Evolutionary conservation across 2,329 filamentous ascomycete species (phyloP).

Genomic region (Rhexocercosporidium sp.): DNA sequence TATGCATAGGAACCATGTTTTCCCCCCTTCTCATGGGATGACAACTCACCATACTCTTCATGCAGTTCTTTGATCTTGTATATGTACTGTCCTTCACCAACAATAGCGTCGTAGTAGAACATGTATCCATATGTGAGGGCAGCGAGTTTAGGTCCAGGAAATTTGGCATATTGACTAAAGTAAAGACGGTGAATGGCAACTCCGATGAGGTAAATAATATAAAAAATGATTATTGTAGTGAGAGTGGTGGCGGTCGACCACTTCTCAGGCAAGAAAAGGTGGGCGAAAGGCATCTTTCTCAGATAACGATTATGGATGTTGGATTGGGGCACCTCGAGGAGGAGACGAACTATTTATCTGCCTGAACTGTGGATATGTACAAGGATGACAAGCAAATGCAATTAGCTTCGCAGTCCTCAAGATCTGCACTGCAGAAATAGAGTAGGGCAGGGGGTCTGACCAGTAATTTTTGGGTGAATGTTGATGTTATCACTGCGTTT

Average conservation of each 20-base stretch:
- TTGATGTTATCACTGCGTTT: neutral
- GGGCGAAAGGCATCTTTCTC: neutral
- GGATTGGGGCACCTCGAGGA: neutral
- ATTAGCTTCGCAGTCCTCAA: too few species aligned
- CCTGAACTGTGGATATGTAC: too few species aligned
- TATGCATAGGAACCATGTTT: neutral
- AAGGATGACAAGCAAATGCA: neutral
- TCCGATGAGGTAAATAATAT: neutral
- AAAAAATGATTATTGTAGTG: neutral
- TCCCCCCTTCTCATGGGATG: neutral
- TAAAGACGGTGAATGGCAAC: slow-evolving; percentile 24
- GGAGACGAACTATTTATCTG: too few species aligned
- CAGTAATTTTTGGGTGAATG: too few species aligned
- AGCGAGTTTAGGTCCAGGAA: slow-evolving; percentile 41
- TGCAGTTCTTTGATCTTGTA: slow-evolving; percentile 51
- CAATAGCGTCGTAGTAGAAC: slow-evolving; percentile 49
- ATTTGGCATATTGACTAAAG: slow-evolving; percentile 25
- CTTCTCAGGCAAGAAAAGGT: neutral
- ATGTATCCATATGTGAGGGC: slow-evolving; percentile 32
- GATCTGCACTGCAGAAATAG: neutral
- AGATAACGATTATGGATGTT: neutral
- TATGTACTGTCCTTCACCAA: slow-evolving; percentile 47
- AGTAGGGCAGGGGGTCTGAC: too few species aligned
- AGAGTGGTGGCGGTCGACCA: neutral
- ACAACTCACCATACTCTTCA: slow-evolving; percentile 44